Evolutionary conservation across 805 yeast species (phyloP).

Genomic region (Yarrowia osloensis): DNA sequence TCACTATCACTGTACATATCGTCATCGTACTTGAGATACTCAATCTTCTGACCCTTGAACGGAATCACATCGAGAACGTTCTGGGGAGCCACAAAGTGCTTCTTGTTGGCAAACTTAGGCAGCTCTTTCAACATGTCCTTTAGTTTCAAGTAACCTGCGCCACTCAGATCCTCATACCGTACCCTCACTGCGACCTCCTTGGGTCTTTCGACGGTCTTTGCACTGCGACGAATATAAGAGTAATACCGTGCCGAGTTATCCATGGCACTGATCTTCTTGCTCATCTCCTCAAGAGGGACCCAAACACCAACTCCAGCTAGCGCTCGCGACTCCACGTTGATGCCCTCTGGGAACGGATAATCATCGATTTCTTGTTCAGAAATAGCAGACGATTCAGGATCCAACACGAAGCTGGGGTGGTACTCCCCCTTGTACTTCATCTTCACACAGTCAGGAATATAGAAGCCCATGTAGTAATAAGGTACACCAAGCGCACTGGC

Average conservation of each 20-base stretch:
- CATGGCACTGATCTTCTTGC: not conserved
- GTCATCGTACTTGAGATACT: constrained; percentile 1
- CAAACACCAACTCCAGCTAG: constrained; percentile 14
- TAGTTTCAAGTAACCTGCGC: not conserved
- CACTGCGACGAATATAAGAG: constrained; percentile 1
- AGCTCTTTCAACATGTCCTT: not conserved
- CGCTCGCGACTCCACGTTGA: not conserved
- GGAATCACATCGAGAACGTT: not conserved
- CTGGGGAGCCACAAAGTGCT: not conserved
- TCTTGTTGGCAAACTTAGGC: constrained; percentile 1
- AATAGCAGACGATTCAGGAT: constrained; percentile 37
- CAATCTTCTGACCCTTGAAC: constrained; percentile 6
- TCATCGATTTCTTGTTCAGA: not conserved
- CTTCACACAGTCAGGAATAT: constrained; percentile 73
- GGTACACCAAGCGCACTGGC: constrained; percentile 50
- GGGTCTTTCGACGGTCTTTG: not conserved
- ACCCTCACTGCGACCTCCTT: constrained; percentile 6
- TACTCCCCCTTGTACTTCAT: constrained; percentile 80
- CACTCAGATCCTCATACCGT: not conserved
- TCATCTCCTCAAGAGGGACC: constrained; percentile 21
- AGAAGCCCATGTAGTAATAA: constrained; percentile 79
- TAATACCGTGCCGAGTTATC: not conserved
- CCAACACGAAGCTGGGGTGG: constrained; percentile 42
- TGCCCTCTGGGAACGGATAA: not conserved
- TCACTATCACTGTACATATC: constrained; percentile 1